Base-by-base conservation (phyloP, 2,329 filamentous ascomycete genomes). In the Zymoseptoria passerinii region DNA sequence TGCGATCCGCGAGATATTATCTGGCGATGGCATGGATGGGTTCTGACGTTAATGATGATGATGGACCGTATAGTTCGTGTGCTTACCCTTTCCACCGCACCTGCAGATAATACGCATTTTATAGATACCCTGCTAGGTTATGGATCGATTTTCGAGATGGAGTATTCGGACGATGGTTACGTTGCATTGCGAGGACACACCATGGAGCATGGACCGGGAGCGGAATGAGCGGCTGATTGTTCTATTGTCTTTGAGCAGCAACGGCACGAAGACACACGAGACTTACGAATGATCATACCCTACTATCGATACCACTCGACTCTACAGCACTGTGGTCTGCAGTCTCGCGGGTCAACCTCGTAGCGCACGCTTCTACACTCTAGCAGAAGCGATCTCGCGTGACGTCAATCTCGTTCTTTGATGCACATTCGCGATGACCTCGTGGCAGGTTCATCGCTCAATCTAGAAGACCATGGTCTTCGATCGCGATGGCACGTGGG, bases 1-100 rank as follows among this genome's bases (percentile, higher is more conserved):
- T 58, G 59, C 57, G 23, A 68, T 70, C 50, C 61, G 64, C 28
- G 61, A 65, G 27, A 65, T 66, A 51, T 59, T 66, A 23, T 63
- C 64, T 8, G 52, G 55, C 13, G 59, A 66, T 27, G 60, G 56
- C 56, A 52, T 57, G 54, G 56, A 55, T 48, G 52, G 58, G 49
- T 56, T 64, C 54, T 63, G 55, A 63, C 20, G 50, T 16, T 19
- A 51, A 48, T 16, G 35, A 44, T 44, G 35, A 44, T n/a, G 35
- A 44, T 5, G 35, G 19, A 44, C 18, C 58, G 57, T 60, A 60
- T 20, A 60, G 58, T 61, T 50, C 49, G 55, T 48, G 35, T 44
- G 16, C 35, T 29, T 60, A 54, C 48, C 27, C 35, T 59, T 62
- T 59, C 27, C 7, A 10, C 13, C 35, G 35, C 35, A 54, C 56